Evolutionary conservation across 345 rosid species (phyloP).

Genomic region (Turritis glabra): DNA sequence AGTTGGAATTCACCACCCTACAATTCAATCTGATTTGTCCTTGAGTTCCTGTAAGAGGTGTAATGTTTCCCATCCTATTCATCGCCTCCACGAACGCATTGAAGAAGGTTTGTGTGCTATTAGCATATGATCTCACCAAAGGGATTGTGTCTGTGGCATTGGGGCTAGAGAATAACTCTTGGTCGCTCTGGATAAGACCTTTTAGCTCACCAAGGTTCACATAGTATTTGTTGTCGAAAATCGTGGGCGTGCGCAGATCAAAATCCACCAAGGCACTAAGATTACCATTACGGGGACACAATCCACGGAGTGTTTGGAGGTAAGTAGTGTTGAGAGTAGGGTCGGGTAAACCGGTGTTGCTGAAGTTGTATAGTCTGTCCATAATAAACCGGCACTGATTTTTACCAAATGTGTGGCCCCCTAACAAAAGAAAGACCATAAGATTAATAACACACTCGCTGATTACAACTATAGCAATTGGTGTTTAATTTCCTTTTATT

Average conservation of each 20-base stretch:
- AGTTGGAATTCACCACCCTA: constrained; percentile 39
- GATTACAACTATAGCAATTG: not conserved
- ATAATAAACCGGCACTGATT: constrained; percentile 55
- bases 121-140: constrained; percentile 50
- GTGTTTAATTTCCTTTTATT: not conserved
- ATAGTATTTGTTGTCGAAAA: constrained; percentile 69
- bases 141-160: constrained; percentile 49
- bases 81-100: constrained; percentile 54
- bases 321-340: constrained; percentile 48
- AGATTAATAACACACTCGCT: not conserved
- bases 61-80: constrained; percentile 70
- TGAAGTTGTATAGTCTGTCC: constrained; percentile 56
- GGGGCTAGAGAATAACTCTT: constrained; percentile 53
- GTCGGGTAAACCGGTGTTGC: constrained; percentile 44
- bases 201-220: constrained; percentile 47
- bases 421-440: constrained; percentile 29
- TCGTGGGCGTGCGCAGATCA: constrained; percentile 52
- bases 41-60: constrained; percentile 50
- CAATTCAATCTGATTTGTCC: constrained; percentile 67
- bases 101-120: constrained; percentile 44
- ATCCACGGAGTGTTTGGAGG: constrained; percentile 45
- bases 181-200: constrained; percentile 64
- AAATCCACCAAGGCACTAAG: constrained; percentile 40
- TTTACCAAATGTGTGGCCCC: constrained; percentile 63
- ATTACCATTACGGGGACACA: constrained; percentile 54